Conservation (phyloP, 257 asterid species). For the Leonotis leonurus region DNA sequence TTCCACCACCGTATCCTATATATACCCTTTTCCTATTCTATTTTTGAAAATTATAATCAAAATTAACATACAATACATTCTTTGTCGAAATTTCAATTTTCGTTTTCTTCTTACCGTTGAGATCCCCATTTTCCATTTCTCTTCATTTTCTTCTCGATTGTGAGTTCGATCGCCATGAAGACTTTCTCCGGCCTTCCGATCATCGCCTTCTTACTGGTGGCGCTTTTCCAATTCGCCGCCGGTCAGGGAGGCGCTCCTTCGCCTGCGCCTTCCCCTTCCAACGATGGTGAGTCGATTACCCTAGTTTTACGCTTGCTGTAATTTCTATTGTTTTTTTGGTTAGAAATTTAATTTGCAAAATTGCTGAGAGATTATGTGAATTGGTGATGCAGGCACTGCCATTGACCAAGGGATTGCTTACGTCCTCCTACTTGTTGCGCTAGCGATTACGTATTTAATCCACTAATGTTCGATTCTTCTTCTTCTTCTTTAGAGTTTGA, state of each 20-base stretch:
- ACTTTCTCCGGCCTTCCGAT: conserved; percentile 21
- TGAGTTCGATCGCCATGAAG: conserved; percentile 20
- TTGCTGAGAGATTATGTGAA: background rate
- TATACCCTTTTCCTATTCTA: background rate
- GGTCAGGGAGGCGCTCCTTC: conserved; percentile 38
- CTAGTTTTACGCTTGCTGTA: background rate
- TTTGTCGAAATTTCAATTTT: background rate
- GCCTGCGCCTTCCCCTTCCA: conserved; percentile 40
- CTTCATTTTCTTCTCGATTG: background rate
- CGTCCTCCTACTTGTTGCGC: conserved; percentile 45
- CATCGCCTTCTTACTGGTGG: conserved; percentile 23
- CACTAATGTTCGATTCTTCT: conserved; percentile 23
- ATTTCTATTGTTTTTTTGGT: background rate
- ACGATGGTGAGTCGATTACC: conserved; percentile 29
- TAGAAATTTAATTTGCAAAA: background rate
- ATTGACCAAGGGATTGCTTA: conserved; percentile 75
- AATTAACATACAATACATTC: background rate
- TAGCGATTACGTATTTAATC: conserved; percentile 50
- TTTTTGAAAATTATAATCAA: background rate
- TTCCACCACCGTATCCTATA: conserved; percentile 4
- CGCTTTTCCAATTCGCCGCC: conserved; percentile 19
- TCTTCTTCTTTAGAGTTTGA: background rate
- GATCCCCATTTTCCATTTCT: conserved; percentile 3
- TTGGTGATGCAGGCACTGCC: conserved; percentile 36
- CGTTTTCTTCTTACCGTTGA: background rate